These are phyloP conservation scores for Salix caprea DNA, from an alignment of 345 rosid species.

Conservation along the genomic window DNA sequence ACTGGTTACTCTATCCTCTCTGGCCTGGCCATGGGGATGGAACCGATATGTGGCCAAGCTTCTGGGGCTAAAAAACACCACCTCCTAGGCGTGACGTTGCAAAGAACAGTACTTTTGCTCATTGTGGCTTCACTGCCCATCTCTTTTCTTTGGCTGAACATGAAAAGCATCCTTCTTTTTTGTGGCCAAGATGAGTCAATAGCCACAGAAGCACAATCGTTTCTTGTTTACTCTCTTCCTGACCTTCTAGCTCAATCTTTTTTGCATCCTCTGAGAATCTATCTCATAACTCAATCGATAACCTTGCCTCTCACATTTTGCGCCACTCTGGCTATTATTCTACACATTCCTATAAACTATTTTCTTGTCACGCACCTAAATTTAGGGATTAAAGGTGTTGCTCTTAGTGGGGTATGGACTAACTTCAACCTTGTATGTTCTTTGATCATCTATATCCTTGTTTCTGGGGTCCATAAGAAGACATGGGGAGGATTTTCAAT, in stretches of 20 bases:
- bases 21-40: slow-evolving; percentile 90
- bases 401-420: slow-evolving; percentile 67
- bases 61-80: slow-evolving; percentile 62
- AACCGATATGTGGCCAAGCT: slow-evolving; percentile 86
- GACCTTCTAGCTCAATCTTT: slow-evolving; percentile 78
- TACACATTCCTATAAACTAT: slow-evolving; percentile 25
- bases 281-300: slow-evolving; percentile 69
- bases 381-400: slow-evolving; percentile 68
- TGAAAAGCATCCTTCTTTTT: slow-evolving; percentile 48
- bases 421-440: slow-evolving; percentile 58
- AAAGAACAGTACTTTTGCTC: slow-evolving; percentile 59
- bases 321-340: slow-evolving; percentile 13
- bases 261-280: slow-evolving; percentile 77
- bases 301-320: slow-evolving; percentile 22
- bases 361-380: slow-evolving; percentile 46
- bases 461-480: slow-evolving; percentile 46
- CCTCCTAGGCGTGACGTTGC: slow-evolving; percentile 60
- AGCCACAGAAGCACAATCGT: slow-evolving; percentile 57
- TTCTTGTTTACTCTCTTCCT: slow-evolving; percentile 65
- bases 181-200: slow-evolving; percentile 61
- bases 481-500: slow-evolving; percentile 55
- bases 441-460: slow-evolving; percentile 46
- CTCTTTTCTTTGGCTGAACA: slow-evolving; percentile 66
- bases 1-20: slow-evolving; percentile 86
- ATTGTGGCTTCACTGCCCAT: slow-evolving; percentile 59